Evolutionary conservation across 1,139 yeast genomes (phyloP).

Genomic region (Eremothecium cymbalariae): DNA sequence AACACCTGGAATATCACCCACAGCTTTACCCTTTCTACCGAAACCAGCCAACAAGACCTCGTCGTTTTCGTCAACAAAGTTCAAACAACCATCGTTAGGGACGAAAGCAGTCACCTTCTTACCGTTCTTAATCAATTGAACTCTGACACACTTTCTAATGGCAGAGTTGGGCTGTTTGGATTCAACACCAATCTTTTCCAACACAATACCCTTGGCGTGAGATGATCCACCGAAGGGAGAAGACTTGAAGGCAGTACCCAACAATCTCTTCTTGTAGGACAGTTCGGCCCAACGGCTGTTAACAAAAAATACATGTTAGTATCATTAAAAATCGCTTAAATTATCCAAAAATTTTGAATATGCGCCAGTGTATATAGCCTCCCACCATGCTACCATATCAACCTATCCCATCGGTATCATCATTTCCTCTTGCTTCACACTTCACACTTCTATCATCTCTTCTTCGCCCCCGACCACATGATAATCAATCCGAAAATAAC

Average conservation of each 20-base stretch:
- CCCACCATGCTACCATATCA: too few relatives aligned
- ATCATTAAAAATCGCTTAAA: too few relatives aligned
- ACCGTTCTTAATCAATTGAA: conserved; percentile 99
- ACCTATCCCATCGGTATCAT: too few relatives aligned
- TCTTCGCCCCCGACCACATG: too few relatives aligned
- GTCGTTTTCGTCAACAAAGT: conserved; percentile 99
- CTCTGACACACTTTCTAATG: conserved; percentile 99
- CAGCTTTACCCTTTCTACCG: conserved; percentile 99
- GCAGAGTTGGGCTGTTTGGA: conserved; percentile 99
- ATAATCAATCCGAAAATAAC: too few relatives aligned
- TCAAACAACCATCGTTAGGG: conserved; percentile 99
- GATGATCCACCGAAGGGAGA: conserved; percentile 99
- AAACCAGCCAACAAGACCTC: conserved; percentile 99
- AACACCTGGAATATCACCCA: conserved; percentile 99
- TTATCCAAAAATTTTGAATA: too few relatives aligned
- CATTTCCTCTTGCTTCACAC: neutral
- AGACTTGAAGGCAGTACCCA: conserved; percentile 99
- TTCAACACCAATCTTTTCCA: conserved; percentile 99
- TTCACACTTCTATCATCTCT: neutral
- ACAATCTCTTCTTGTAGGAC: conserved; percentile 95
- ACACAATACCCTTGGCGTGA: conserved; percentile 99
- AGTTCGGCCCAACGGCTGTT: conserved; percentile 96
- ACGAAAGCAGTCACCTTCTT: conserved; percentile 99
- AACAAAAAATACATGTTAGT: too few relatives aligned
- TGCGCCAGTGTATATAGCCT: too few relatives aligned